phyloP scores from a whole-genome alignment of 148 eudicot genomes.

The Vaccinium corymbosum region DNA sequence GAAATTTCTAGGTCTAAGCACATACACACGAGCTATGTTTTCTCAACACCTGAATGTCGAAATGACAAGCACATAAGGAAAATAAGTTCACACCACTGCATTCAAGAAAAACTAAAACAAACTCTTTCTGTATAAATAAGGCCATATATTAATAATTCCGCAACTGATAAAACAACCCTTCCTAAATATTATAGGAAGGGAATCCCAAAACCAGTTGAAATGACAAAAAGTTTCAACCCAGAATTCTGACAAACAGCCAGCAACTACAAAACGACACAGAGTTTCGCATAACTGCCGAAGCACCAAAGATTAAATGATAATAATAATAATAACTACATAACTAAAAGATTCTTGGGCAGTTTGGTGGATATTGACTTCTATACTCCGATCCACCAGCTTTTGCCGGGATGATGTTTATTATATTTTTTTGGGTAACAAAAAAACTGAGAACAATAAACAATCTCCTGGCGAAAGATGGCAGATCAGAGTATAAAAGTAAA shows the following conservation, averaged over 20 bases:
- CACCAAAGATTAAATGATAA: neutral
- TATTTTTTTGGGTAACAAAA: neutral
- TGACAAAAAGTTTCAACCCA: neutral
- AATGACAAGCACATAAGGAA: neutral
- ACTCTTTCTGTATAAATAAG: neutral
- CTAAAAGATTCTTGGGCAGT: neutral
- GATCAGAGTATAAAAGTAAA: neutral
- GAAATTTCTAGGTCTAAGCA: too few species aligned
- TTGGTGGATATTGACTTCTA: constrained; percentile 1
- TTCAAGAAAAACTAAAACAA: neutral
- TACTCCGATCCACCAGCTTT: neutral
- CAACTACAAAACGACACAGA: neutral
- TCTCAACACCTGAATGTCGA: neutral
- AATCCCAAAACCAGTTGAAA: neutral
- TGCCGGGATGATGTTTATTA: neutral
- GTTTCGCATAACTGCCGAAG: neutral
- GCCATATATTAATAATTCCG: neutral
- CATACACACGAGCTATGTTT: too few species aligned
- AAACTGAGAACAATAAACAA: neutral
- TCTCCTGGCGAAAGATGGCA: too few species aligned
- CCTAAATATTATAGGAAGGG: neutral
- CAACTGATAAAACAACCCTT: neutral
- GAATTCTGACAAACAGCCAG: neutral
- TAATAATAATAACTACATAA: neutral
- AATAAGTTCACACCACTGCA: neutral